These are phyloP conservation scores for Clonostachys solani DNA, from an alignment of 2,329 filamentous ascomycete species.

Conservation along the genomic window DNA sequence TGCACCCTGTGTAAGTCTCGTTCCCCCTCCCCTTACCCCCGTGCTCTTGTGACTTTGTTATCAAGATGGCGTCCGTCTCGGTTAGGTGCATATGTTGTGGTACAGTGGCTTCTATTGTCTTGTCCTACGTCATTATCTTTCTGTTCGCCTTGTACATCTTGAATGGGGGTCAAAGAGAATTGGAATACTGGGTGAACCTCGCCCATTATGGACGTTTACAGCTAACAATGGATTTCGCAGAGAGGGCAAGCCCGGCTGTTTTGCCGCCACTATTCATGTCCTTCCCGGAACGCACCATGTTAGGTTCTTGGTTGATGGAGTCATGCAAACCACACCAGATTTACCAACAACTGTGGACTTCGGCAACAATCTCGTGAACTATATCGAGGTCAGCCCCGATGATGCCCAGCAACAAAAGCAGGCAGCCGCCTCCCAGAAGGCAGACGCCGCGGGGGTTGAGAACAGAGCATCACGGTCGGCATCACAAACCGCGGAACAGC, in stretches of 20 bases:
- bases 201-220: background rate
- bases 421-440: constrained; percentile 16
- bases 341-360: constrained; percentile 96
- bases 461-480: constrained; percentile 1
- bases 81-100: constrained; percentile 14
- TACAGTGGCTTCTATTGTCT: constrained; percentile 9
- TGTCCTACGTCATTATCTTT: background rate
- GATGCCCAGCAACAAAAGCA: constrained; percentile 37
- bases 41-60: background rate
- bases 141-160: background rate
- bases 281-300: constrained; percentile 94
- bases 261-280: constrained; percentile 76
- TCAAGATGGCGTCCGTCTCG: background rate
- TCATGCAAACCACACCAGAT: constrained; percentile 84
- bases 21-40: background rate
- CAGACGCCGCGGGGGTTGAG: constrained; percentile 21
- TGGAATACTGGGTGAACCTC: too few relatives aligned
- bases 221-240: constrained; percentile 20
- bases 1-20: constrained; percentile 74
- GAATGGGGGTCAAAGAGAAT: constrained; percentile 2
- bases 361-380: constrained; percentile 97
- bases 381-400: constrained; percentile 86
- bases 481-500: background rate
- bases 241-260: constrained; percentile 55
- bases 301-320: constrained; percentile 90